Base-by-base conservation (phyloP, 2,329 filamentous ascomycete genomes). In the Ilyonectria mors-panacis region DNA sequence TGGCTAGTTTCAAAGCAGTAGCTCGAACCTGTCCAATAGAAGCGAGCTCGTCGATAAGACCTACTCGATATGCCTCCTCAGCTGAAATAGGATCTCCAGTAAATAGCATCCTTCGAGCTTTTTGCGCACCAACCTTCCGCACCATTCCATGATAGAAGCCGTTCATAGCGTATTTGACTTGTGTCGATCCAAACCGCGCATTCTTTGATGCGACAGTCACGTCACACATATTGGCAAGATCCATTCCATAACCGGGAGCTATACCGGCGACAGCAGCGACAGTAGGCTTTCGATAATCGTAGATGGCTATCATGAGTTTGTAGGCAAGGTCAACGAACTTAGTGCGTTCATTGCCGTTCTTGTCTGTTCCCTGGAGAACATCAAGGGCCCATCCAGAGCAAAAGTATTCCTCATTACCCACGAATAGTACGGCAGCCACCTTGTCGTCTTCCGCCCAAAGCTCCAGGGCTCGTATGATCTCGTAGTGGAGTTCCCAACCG, bases 361-460 rank as follows among this genome's bases (percentile, higher is more conserved):
- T 47, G 5, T 23, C 21, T 8, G 44, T 47, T n/a, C 21, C 44
- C 21, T 47, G 44, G 17, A 47, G 44, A 7, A 47, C 21, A 23
- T 47, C 44, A 15, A 47, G 44, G 8, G 44, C 44, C 44, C 44
- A 47, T n/a, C 44, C 44, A 6, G 44, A n/a, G 6, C 44, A 47
- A 23, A 47, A 47, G 17, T 47, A 47, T 6, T 47, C 17, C 6
- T 47, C 44, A 15, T 47, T 47, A 2, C 44, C 44, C 17, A 47
- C 44, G 21, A 47, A 47, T 8, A 47, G 33, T 13, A 35, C 33
- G 33, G 33, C 21, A 15, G 44, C 44, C 44, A 47, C 44, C 3
- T 23, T 47, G 44, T 47, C 44, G 44, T 47, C 44, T 47, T 47
- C 44, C 21, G 44, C 44, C 44, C 44, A 47, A 47, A 47, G 44